Evolutionary conservation across 1,284 basidiomycete species (phyloP), one percentile per base, ranked within the genome.

Genomic region (Vanrija pseudolonga): DNA sequence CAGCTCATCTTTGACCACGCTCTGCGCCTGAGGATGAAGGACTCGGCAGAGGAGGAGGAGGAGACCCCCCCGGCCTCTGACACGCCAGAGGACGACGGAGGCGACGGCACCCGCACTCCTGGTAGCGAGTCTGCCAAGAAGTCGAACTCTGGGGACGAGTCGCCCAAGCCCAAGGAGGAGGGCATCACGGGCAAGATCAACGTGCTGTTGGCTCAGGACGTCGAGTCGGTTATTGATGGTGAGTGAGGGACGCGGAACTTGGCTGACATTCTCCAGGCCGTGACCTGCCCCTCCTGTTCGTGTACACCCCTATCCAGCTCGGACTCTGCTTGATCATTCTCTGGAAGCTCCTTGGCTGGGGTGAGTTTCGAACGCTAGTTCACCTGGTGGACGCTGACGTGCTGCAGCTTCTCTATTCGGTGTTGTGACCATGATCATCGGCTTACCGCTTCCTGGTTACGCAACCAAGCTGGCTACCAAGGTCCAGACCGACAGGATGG

Each of bases 1-100:
- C 82, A 87, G 60, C 79, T 88, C 4, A 73, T 88, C 6, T 87
- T 88, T 64, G 84, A 87, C 55, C 86, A 88, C 61, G 78, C 85
- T 2, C 76, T 88, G 4, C 80, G 85, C 38, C 82, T 88, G 40
- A 80, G 86, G 18, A 79, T 87, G 73, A 70, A 67, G 52, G 70
- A 76, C 56, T 53, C 63, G 14, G 58, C 67, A 15, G 57, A 59
- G n/a, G 54, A 62, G 2, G 65, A 67, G 23, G n/a, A 24, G 56
- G 36, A 8, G 36, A 45, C n/a, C 47, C 54, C 4, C 57, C 59
- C 12, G 28, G 51, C 7, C 59, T 60, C 46, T 52, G 40, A 36
- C 28, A 48, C 24, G 14, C 23, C 44, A 4, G 38, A 14, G 17
- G 32, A 32, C n/a, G 48, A 53, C 6, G 66, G 62, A 6, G 61